These are phyloP conservation scores for Diplogelasinospora grovesii DNA, from an alignment of 495 filamentous ascomycete species.

Conservation along the genomic window DNA sequence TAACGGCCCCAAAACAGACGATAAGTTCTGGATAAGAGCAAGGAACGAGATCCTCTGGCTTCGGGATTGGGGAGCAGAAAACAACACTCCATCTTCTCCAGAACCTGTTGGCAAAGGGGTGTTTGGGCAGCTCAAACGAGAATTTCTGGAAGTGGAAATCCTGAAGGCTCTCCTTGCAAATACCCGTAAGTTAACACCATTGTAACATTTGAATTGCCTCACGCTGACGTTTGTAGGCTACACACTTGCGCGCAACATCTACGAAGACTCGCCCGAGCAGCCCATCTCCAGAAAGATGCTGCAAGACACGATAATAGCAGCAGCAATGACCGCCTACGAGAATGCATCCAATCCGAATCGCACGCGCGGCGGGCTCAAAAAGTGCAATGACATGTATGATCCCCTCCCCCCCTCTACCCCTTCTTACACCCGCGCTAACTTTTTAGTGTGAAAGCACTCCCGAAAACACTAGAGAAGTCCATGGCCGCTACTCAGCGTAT, in stretches of 20 bases:
- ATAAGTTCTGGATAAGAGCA: constrained; percentile 59
- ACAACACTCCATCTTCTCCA: constrained; percentile 22
- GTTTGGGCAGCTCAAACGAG: constrained; percentile 58
- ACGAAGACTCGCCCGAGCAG: constrained; percentile 47
- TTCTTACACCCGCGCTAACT: constrained; percentile 5
- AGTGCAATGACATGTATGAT: constrained; percentile 73
- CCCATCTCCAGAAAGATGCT: constrained; percentile 49
- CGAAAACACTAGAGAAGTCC: constrained; percentile 53
- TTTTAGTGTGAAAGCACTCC: constrained; percentile 61
- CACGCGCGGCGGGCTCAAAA: constrained; percentile 75
- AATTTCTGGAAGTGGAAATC: constrained; percentile 65
- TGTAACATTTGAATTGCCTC: not conserved
- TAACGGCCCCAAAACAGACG: constrained; percentile 49
- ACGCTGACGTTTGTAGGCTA: constrained; percentile 48
- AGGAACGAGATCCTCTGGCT: constrained; percentile 75
- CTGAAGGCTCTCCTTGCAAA: constrained; percentile 66
- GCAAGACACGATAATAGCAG: constrained; percentile 58
- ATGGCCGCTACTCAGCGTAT: constrained; percentile 46
- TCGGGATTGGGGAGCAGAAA: constrained; percentile 62
- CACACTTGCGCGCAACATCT: constrained; percentile 60
- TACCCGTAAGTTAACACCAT: constrained; percentile 45
- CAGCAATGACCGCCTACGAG: constrained; percentile 71
- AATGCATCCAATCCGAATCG: constrained; percentile 86
- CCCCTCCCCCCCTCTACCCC: not conserved
- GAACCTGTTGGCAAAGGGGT: constrained; percentile 48